Evolutionary conservation across 768 basidiomycete species (phyloP), one percentile per base, ranked within the genome.

Genomic region (Fistulinella prunicolor): DNA sequence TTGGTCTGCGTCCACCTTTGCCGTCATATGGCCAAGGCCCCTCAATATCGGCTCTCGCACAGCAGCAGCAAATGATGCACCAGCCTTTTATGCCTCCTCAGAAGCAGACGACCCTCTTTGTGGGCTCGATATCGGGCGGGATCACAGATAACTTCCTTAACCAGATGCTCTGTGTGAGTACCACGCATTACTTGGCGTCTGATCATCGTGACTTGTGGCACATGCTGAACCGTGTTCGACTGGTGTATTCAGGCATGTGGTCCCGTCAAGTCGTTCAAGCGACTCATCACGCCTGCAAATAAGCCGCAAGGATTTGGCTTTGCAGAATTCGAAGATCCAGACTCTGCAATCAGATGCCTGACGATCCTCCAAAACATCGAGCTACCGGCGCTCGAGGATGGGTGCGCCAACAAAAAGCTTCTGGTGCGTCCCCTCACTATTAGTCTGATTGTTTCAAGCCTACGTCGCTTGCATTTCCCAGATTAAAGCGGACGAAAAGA

Each of bases 401-500:
- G 78, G 0, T 77, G 81, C 36, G 76, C 76, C 16, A 79, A 78
- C 54, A 87, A 87, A 67, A 77, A 78, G 44, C 63, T 88, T 16
- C 66, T 84, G 61, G 93, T 91, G 72, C 74, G 87, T 81, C 47
- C 44, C 26, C 16, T 51, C 29, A 6, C 46, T 35, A 13, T 47
- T 36, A 13, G 1, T 8, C 23, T 29, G 8, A 35, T 42, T 21
- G 21, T 38, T 53, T 57, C 72, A 70, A 59, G 61, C 71, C 74
- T 75, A 75, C 72, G 64, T 71, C 68, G 54, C 60, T n/a, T 37
- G 6, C 40, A 26, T 17, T 49, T 35, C 47, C 36, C 62, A 92
- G 87, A 83, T 97, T 53, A 97, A 95, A 72, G 93, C 91, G 48
- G 96, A 99, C 66, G 93, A 96, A 70, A 96, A 96, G 71, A 96